Conservation (phyloP, 306 rosid genomes). For the Acmispon strigosus region DNA sequence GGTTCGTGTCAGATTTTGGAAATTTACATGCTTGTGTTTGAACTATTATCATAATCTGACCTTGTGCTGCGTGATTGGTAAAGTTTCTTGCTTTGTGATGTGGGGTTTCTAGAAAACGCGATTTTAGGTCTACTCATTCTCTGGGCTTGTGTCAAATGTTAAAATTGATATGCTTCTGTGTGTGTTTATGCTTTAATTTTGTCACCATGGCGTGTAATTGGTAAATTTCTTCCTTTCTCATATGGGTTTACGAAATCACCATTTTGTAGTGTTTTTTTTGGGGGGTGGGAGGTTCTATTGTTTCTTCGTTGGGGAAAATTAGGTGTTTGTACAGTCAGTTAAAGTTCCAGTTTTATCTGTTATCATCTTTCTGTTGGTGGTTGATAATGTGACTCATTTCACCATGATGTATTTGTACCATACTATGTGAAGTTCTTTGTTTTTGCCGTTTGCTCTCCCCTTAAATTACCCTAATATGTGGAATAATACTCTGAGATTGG, state of each 20-base stretch:
- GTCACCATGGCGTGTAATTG: background rate
- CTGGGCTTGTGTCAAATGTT: background rate
- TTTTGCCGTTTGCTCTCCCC: background rate
- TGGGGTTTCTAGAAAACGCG: background rate
- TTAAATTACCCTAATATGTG: background rate
- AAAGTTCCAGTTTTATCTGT: background rate
- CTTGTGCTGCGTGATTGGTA: background rate
- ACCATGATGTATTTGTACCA: background rate
- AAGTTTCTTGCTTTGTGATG: conserved; percentile 1
- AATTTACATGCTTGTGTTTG: background rate
- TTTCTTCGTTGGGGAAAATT: background rate
- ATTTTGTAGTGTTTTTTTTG: background rate
- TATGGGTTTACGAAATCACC: background rate
- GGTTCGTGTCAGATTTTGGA: background rate
- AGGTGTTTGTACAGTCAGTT: background rate
- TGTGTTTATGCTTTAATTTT: background rate
- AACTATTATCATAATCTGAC: background rate
- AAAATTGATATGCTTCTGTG: background rate
- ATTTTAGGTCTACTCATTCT: background rate
- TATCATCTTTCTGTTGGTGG: background rate
- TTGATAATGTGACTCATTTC: background rate
- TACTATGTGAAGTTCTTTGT: background rate
- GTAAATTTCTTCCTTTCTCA: background rate
- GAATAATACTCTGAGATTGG: background rate
- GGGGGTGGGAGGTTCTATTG: background rate